Percentiles rank a stretch among this genome's conserved stretches.
Conservation (phyloP, 2,329 filamentous ascomycete genomes). For the Phyllosticta citribraziliensis region DNA sequence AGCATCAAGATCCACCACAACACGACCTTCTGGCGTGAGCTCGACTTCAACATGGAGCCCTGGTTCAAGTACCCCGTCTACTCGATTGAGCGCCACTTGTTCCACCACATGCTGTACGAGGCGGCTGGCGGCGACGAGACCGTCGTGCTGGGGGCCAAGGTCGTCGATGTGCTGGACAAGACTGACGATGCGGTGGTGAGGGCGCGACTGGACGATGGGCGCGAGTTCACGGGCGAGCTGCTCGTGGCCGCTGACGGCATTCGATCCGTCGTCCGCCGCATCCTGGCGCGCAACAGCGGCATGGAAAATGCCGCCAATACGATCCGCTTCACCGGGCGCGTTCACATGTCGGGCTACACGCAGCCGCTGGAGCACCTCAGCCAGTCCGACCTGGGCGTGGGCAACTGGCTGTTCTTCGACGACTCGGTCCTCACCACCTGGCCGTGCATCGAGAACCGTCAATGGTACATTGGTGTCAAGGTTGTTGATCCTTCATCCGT, state of each 20-base stretch:
- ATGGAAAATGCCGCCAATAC: neutral
- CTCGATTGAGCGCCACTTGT: conserved; percentile 11
- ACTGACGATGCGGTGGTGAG: neutral
- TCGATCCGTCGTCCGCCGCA: neutral
- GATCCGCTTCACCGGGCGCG: neutral
- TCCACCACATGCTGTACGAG: conserved; percentile 16
- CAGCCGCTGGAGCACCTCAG: neutral
- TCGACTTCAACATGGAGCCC: neutral
- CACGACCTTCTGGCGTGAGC: neutral
- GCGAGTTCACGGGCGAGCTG: neutral
- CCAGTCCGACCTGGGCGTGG: neutral
- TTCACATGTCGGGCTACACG: neutral
- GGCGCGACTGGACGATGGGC: neutral
- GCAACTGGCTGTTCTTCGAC: neutral
- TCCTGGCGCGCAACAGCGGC: neutral
- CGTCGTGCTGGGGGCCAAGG: neutral
- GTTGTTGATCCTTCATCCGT: neutral
- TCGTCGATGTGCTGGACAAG: neutral
- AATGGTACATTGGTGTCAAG: neutral
- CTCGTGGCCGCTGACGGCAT: neutral
- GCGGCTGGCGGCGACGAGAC: neutral
- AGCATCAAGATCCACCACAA: neutral
- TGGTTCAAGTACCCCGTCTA: conserved; percentile 11
- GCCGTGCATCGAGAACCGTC: neutral
- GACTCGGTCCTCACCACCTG: neutral